These are phyloP conservation scores for Tieghemostelium lacteum DNA, from an alignment of 78 protist genomes.

Conservation along the genomic window DNA sequence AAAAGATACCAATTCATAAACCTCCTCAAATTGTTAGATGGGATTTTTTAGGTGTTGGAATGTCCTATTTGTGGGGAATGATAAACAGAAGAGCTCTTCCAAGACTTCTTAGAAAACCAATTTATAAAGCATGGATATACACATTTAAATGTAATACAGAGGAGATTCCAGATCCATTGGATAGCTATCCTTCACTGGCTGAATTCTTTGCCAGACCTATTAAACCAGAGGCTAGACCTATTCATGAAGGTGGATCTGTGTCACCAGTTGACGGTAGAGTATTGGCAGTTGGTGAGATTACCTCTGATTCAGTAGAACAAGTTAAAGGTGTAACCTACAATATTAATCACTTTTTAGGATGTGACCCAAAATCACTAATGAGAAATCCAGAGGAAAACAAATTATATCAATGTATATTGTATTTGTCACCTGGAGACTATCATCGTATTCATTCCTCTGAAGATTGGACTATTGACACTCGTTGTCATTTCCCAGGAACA, in stretches of 20 bases:
- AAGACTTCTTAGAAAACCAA: slow-evolving; percentile 51
- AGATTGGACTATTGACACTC: slow-evolving; percentile 42
- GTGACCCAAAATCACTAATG: slow-evolving; percentile 47
- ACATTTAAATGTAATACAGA: slow-evolving; percentile 71
- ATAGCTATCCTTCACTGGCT: slow-evolving; percentile 49
- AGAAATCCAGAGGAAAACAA: slow-evolving; percentile 47
- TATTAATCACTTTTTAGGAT: slow-evolving; percentile 75
- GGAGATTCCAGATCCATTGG: slow-evolving; percentile 77
- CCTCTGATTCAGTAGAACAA: slow-evolving; percentile 76
- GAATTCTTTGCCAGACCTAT: slow-evolving; percentile 82
- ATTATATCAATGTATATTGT: slow-evolving; percentile 83
- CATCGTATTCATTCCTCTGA: slow-evolving; percentile 90
- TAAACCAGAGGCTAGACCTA: slow-evolving; percentile 59
- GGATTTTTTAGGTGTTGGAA: slow-evolving; percentile 78
- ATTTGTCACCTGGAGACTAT: slow-evolving; percentile 91
- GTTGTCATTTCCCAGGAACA: slow-evolving; percentile 10
- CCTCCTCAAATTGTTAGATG: slow-evolving; percentile 84
- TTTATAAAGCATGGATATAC: slow-evolving; percentile 64
- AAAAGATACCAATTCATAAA: slow-evolving; percentile 43
- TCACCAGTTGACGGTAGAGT: slow-evolving; percentile 87
- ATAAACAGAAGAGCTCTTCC: slow-evolving; percentile 59
- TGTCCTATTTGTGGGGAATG: slow-evolving; percentile 80
- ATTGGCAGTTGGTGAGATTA: slow-evolving; percentile 78
- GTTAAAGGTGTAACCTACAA: slow-evolving; percentile 90
- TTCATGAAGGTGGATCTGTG: slow-evolving; percentile 35